Conservation (phyloP, 805 yeast genomes). For the Candida tammaniensis region DNA sequence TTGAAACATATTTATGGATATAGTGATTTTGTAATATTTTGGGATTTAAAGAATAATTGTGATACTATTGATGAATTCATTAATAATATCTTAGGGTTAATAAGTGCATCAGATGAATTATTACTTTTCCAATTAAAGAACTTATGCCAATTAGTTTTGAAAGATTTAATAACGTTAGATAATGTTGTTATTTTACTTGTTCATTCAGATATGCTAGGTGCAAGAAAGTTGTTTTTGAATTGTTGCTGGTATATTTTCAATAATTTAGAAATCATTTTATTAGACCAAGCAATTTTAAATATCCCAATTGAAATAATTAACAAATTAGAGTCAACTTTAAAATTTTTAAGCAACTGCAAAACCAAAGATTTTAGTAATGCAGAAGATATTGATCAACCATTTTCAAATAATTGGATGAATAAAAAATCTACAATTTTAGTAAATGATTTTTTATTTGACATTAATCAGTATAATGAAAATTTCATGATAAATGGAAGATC, state of each 20-base stretch:
- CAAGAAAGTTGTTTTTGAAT: constrained; percentile 53
- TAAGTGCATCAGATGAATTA: constrained; percentile 63
- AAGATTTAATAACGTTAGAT: constrained; percentile 54
- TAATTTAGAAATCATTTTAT: constrained; percentile 61
- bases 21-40: constrained; percentile 39
- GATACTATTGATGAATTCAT: constrained; percentile 43
- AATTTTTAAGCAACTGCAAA: constrained; percentile 27
- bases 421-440: constrained; percentile 17
- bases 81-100: constrained; percentile 52
- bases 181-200: constrained; percentile 57
- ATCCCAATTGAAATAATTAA: constrained; percentile 24
- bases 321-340: constrained; percentile 26
- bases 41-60: constrained; percentile 20
- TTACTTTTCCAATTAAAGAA: constrained; percentile 57
- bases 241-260: constrained; percentile 68
- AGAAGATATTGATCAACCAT: constrained; percentile 17
- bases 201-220: constrained; percentile 51
- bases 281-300: constrained; percentile 36
- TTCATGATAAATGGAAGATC: constrained; percentile 36
- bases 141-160: constrained; percentile 57
- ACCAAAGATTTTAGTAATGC: constrained; percentile 18
- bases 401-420: constrained; percentile 23
- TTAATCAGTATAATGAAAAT: constrained; percentile 22
- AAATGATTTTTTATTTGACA: constrained; percentile 19
- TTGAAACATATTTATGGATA: constrained; percentile 59